Conservation (phyloP, 2,329 filamentous ascomycete genomes). For the Emmonsiellopsis sp. region DNA sequence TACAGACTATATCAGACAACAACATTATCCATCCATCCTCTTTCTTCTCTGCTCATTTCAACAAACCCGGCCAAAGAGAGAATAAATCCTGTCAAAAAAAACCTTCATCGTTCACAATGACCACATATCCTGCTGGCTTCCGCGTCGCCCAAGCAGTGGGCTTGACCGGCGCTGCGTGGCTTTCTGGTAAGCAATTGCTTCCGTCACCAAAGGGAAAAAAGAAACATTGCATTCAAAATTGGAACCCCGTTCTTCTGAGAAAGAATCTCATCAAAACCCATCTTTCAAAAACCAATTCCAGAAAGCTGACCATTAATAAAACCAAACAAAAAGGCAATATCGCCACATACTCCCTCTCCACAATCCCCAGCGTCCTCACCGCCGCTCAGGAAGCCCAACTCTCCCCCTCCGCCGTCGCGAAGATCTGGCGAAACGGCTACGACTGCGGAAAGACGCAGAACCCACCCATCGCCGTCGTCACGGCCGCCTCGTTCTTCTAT, state of each 20-base stretch:
- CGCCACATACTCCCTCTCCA: constrained; percentile 16
- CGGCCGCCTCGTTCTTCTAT: constrained; percentile 43
- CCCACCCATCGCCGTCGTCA: constrained; percentile 43
- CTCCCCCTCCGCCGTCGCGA: constrained; percentile 16
- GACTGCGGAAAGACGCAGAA: constrained; percentile 47
- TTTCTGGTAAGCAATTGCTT: constrained; percentile 17
- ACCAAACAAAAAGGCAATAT: constrained; percentile 21
- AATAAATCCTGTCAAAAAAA: too few species aligned
- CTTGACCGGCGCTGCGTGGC: constrained; percentile 22
- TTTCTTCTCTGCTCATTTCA: too few species aligned
- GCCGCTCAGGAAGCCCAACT: constrained; percentile 8
- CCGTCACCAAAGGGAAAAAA: background rate
- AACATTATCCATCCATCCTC: too few species aligned
- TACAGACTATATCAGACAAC: too few species aligned
- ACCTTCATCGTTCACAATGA: background rate
- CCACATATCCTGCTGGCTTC: constrained; percentile 5
- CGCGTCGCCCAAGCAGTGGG: constrained; percentile 21
- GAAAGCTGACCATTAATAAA: background rate
- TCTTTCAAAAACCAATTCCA: background rate
- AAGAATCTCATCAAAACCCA: too few species aligned
- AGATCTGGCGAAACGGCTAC: constrained; percentile 23
- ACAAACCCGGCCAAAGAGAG: too few species aligned
- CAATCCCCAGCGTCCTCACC: constrained; percentile 20
- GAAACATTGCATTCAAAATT: background rate
- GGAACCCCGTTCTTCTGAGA: too few species aligned